Base-by-base conservation (phyloP, 1,139 yeast species). In the Zygotorulaspora mrakii region DNA sequence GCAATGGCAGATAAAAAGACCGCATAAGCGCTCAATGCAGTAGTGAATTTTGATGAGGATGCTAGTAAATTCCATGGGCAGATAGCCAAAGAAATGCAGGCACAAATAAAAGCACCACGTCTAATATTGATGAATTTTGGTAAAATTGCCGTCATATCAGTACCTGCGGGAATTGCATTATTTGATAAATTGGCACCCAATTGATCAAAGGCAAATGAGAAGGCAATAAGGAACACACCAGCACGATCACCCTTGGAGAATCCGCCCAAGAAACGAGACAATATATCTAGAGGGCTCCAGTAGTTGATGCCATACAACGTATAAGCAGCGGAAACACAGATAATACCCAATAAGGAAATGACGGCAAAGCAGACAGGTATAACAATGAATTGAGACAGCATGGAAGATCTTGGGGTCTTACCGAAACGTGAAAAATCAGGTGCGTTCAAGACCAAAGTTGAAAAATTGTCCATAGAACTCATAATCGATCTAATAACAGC, bases 391-490 rank as follows among this genome's bases (percentile, higher is more conserved):
- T 79, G 83, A 1, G 83, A 72, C 61, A 71, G 64, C 14, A 69
- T 53, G 1, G 80, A 71, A 9, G 77, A 68, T 32, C 59, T 61
- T 28, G 70, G 68, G 23, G 76, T 74, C 46, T 72, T 74, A 8
- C 95, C 84, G 63, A 87, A 83, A 62, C 96, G 77, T 13, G 95
- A 74, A 64, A 86, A 87, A 70, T 88, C 96, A 0, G 96, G 95
- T n/a, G 94, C 84, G 65, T 87, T 88, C 49, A 83, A 74, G 57
- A 87, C 82, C 54, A 87, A 72, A 3, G 95, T 85, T 3, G 94
- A 91, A 56, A 87, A 86, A 65, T 84, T 84, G 29, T 94, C 87
- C 50, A 87, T 68, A 31, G 88, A 72, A 64, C 81, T 80, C 89
- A 87, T 82, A 26, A 81, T 70, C 9, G 88, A 75, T 53, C 74